These are phyloP conservation scores for Talaromyces sp. DNA, from an alignment of 2,329 filamentous ascomycete genomes.

Conservation along the genomic window DNA sequence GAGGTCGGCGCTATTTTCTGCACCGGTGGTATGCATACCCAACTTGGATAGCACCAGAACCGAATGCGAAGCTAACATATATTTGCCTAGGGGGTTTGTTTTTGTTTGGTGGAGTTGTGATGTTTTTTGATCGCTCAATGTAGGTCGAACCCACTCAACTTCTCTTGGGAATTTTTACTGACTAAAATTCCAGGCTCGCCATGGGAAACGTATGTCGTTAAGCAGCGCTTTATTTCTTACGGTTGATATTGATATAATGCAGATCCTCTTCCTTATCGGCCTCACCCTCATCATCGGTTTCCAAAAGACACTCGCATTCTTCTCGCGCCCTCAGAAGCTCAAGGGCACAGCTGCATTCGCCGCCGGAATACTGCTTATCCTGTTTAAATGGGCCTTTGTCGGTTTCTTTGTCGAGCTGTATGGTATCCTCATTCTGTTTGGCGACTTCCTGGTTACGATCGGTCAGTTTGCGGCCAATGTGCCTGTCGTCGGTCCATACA, in stretches of 20 bases:
- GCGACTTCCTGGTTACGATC: conserved; percentile 92
- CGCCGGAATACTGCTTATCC: conserved; percentile 73
- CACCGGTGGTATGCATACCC: conserved; percentile 71
- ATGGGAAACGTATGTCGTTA: conserved; percentile 78
- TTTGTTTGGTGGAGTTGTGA: conserved; percentile 83
- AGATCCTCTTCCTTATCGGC: conserved; percentile 97
- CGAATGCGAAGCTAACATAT: neutral
- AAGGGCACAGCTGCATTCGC: conserved; percentile 88
- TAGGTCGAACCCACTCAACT: conserved; percentile 41
- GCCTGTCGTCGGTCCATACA: conserved; percentile 80
- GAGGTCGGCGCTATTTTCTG: conserved; percentile 98
- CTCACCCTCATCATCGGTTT: conserved; percentile 92
- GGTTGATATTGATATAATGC: neutral
- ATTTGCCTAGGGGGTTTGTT: conserved; percentile 73
- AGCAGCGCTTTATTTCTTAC: conserved; percentile 9
- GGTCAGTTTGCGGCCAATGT: conserved; percentile 78
- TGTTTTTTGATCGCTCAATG: conserved; percentile 98
- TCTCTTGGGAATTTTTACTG: neutral
- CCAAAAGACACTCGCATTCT: conserved; percentile 87
- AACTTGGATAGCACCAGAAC: neutral
- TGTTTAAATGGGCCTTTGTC: conserved; percentile 83
- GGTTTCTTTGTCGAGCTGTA: conserved; percentile 90
- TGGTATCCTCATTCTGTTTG: conserved; percentile 88
- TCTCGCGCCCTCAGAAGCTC: conserved; percentile 85
- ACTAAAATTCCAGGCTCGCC: conserved; percentile 60